A percentile compares a stretch with the other conserved stretches of the same genome.
phyloP scores from a whole-genome alignment of 2,329 filamentous ascomycete species.

The Aspergillus costaricaensis region DNA sequence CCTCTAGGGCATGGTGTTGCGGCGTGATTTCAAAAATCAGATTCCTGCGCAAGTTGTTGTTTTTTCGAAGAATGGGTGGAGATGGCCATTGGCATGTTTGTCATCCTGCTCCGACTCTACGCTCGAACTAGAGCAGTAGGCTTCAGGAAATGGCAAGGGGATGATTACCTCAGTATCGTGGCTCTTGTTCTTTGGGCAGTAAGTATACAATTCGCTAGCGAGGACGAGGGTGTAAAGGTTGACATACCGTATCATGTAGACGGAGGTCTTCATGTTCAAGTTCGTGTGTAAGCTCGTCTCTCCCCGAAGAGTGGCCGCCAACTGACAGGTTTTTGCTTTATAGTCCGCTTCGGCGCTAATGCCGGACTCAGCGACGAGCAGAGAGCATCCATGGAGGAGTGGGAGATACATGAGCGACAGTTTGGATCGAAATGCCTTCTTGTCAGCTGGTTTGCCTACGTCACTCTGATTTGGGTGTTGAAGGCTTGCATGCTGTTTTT shows the following conservation, averaged over 20 bases:
- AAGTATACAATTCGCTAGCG: neutral
- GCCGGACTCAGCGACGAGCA: conserved; percentile 39
- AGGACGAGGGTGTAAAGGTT: neutral
- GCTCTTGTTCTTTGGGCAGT: conserved; percentile 45
- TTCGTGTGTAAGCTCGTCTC: conserved; percentile 21
- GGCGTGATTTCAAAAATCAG: no score
- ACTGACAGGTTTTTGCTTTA: conserved; percentile 1
- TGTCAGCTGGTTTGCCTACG: conserved; percentile 47
- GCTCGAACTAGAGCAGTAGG: conserved; percentile 45
- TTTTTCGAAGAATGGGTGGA: conserved; percentile 50
- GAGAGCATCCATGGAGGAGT: conserved; percentile 31
- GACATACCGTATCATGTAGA: conserved; percentile 15
- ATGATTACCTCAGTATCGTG: conserved; percentile 46
- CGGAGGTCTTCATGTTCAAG: conserved; percentile 20
- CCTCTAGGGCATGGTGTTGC: no score
- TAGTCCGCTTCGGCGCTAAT: conserved; percentile 44
- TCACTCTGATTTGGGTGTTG: conserved; percentile 46
- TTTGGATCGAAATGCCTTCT: conserved; percentile 39
- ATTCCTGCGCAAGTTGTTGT: no score
- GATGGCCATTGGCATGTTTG: conserved; percentile 42
- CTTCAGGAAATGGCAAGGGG: conserved; percentile 45
- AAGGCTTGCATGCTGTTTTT: conserved; percentile 50
- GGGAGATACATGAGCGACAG: conserved; percentile 31
- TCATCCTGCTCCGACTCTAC: conserved; percentile 45
- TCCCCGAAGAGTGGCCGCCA: neutral